These are phyloP conservation scores for Zelonia costaricensis DNA, from an alignment of 208 protist species.

Conservation along the genomic window DNA sequence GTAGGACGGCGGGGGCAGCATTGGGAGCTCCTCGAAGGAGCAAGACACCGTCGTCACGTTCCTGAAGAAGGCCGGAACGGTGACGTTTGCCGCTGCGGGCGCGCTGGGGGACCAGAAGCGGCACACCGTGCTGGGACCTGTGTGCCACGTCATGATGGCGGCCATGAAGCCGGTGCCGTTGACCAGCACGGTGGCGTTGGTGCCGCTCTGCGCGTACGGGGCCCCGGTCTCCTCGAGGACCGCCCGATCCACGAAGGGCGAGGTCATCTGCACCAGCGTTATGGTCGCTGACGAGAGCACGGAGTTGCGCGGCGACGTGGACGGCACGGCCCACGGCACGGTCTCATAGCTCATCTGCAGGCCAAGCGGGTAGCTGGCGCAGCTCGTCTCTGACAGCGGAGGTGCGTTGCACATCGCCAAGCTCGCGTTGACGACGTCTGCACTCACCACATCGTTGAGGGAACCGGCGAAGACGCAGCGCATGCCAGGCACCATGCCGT, in stretches of 20 bases:
- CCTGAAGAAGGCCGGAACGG: background rate
- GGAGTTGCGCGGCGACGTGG: background rate
- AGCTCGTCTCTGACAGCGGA: too few species aligned
- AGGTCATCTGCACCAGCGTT: background rate
- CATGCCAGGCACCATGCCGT: too few species aligned
- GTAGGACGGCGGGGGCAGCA: background rate
- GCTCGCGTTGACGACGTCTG: too few species aligned
- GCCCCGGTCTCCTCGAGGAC: background rate
- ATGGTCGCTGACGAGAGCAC: background rate
- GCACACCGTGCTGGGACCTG: background rate
- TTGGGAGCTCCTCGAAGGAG: background rate
- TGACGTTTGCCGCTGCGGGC: background rate
- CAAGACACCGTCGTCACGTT: background rate
- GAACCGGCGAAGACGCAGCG: too few species aligned
- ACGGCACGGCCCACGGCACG: constrained; percentile 6
- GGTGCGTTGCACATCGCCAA: too few species aligned
- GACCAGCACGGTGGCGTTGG: constrained; percentile 3
- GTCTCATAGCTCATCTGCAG: too few species aligned
- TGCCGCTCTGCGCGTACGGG: background rate
- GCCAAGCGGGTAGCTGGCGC: too few species aligned
- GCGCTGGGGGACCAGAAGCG: background rate
- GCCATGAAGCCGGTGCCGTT: constrained; percentile 1
- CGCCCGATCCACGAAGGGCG: background rate
- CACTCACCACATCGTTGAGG: too few species aligned
- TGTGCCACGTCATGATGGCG: background rate